Percentiles rank a stretch among this genome's conserved stretches.
phyloP scores from a whole-genome alignment of 805 yeast species.

The Candida orba region DNA sequence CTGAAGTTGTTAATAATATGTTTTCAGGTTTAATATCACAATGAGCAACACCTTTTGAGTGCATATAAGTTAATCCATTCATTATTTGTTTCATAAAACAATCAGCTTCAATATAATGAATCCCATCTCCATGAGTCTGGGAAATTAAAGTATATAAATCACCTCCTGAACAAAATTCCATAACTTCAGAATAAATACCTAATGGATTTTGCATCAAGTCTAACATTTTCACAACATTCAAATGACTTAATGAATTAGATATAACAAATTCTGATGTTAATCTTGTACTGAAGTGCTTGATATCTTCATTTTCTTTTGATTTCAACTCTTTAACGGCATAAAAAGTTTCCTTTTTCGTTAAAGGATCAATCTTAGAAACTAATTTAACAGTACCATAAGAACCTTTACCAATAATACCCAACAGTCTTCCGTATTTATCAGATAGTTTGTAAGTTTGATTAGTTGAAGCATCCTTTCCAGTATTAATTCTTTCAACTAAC shows the following conservation, averaged over 20 bases:
- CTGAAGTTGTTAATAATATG: constrained; percentile 57
- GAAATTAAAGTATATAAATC: constrained; percentile 59
- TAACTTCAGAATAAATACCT: constrained; percentile 76
- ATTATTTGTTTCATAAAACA: constrained; percentile 85
- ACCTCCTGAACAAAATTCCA: constrained; percentile 94
- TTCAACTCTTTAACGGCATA: constrained; percentile 94
- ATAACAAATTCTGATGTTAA: constrained; percentile 89
- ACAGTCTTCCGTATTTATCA: constrained; percentile 43
- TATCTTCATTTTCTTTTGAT: constrained; percentile 92
- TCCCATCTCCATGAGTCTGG: constrained; percentile 41
- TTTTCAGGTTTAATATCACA: constrained; percentile 91
- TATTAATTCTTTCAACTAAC: constrained; percentile 40
- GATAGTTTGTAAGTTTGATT: constrained; percentile 29
- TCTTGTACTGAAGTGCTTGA: constrained; percentile 90
- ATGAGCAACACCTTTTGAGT: constrained; percentile 87
- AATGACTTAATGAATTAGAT: constrained; percentile 67
- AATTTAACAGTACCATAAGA: constrained; percentile 96
- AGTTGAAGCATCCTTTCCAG: constrained; percentile 20
- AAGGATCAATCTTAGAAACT: constrained; percentile 88
- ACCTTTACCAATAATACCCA: constrained; percentile 78
- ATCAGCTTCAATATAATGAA: constrained; percentile 68
- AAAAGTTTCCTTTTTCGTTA: constrained; percentile 69
- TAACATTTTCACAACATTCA: constrained; percentile 67
- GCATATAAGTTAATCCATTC: constrained; percentile 79
- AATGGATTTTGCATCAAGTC: constrained; percentile 73